These are phyloP conservation scores for Raffaelea deltoideospora DNA, from an alignment of 2,329 filamentous ascomycete species.

Conservation along the genomic window DNA sequence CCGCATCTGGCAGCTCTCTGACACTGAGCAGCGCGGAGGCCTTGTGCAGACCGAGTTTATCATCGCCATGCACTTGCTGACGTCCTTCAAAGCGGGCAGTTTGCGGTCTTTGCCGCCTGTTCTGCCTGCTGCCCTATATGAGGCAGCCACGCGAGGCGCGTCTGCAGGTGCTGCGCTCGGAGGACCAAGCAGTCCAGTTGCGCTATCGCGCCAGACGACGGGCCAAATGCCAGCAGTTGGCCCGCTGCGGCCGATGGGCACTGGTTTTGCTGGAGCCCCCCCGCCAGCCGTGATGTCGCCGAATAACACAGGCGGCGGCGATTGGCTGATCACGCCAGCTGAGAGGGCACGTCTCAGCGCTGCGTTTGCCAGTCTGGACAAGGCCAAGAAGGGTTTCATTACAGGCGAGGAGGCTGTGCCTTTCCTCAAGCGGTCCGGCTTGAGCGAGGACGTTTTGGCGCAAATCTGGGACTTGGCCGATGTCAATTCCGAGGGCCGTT, in stretches of 20 bases:
- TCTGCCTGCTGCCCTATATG: conserved; percentile 74
- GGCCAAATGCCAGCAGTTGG: too few species aligned
- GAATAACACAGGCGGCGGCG: conserved; percentile 28
- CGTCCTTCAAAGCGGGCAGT: conserved; percentile 73
- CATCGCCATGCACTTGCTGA: conserved; percentile 94
- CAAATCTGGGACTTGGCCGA: conserved; percentile 97
- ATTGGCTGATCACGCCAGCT: conserved; percentile 69
- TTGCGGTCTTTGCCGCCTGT: conserved; percentile 66
- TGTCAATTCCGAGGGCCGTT: conserved; percentile 74
- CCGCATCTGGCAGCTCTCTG: conserved; percentile 90
- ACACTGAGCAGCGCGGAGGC: conserved; percentile 81
- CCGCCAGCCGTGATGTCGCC: conserved; percentile 33
- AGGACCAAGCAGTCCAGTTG: conserved; percentile 19
- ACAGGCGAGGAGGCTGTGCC: conserved; percentile 87
- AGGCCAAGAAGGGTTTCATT: conserved; percentile 64
- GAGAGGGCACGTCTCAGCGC: conserved; percentile 83
- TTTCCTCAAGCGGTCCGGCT: conserved; percentile 84
- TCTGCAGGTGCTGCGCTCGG: not conserved
- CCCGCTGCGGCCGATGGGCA: too few species aligned
- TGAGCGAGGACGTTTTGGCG: conserved; percentile 77
- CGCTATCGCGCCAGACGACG: conserved; percentile 66
- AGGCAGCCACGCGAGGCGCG: conserved; percentile 64
- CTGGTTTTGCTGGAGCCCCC: too few species aligned
- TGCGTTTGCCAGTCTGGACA: conserved; percentile 75
- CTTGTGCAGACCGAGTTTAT: conserved; percentile 85